A percentile compares a stretch with the other conserved stretches of the same genome.
Conservation (phyloP, 1,139 yeast species). For the Lodderomyces elongisporus region DNA sequence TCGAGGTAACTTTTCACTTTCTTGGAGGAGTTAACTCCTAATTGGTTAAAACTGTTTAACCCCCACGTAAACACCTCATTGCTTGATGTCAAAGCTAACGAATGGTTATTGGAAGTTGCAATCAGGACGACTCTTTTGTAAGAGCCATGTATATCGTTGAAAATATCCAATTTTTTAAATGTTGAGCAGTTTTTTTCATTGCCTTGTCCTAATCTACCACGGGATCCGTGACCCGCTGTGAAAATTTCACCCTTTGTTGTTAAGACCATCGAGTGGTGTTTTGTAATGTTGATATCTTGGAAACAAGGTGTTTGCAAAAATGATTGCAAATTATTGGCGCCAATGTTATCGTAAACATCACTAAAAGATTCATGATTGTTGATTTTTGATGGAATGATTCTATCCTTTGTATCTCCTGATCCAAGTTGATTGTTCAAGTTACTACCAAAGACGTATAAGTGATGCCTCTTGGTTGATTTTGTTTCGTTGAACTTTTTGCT, state of each 20-base stretch:
- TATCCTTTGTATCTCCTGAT: conserved; percentile 61
- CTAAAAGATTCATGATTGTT: conserved; percentile 10
- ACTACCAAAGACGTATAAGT: conserved; percentile 59
- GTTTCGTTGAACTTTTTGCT: not conserved
- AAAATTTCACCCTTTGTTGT: conserved; percentile 53
- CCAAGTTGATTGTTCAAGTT: conserved; percentile 66
- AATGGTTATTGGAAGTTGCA: conserved; percentile 63
- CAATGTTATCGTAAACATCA: conserved; percentile 8
- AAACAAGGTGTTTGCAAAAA: conserved; percentile 36
- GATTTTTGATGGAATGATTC: conserved; percentile 32
- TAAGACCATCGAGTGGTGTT: conserved; percentile 59
- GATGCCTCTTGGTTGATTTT: conserved; percentile 38
- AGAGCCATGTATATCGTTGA: conserved; percentile 10
- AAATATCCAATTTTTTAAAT: conserved; percentile 31
- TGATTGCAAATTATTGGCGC: conserved; percentile 9
- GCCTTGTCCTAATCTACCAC: conserved; percentile 67
- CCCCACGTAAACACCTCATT: conserved; percentile 77
- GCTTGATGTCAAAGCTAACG: conserved; percentile 46
- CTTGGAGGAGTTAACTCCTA: conserved; percentile 44
- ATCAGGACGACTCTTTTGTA: conserved; percentile 31
- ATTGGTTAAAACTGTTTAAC: conserved; percentile 56
- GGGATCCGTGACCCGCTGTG: conserved; percentile 63
- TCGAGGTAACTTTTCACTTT: conserved; percentile 25
- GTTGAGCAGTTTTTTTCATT: conserved; percentile 19
- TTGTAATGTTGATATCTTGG: conserved; percentile 48